These are phyloP conservation scores for Durio zibethinus DNA, from an alignment of 345 rosid species.

Conservation along the genomic window DNA sequence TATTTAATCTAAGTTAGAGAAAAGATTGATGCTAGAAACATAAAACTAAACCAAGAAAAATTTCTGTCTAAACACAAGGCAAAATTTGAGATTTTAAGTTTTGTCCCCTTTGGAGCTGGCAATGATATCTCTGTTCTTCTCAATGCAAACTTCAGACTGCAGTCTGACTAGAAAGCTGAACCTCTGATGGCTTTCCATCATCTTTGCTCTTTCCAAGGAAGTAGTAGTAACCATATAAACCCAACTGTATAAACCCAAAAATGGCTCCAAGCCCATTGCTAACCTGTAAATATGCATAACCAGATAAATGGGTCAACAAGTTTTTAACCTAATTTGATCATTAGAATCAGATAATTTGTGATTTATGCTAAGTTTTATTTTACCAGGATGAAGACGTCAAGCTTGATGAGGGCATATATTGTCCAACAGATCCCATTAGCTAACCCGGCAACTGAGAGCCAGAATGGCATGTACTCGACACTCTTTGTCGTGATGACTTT, in stretches of 20 bases:
- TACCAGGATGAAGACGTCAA: constrained; percentile 46
- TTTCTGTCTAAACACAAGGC: too few relatives aligned
- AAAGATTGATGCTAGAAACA: too few relatives aligned
- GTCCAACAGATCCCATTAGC: constrained; percentile 43
- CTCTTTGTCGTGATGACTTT: constrained; percentile 39
- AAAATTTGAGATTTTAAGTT: too few relatives aligned
- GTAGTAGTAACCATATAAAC: constrained; percentile 34
- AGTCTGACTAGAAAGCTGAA: constrained; percentile 32
- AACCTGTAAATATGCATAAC: constrained; percentile 26
- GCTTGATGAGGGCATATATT: constrained; percentile 28
- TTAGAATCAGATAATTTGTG: not conserved
- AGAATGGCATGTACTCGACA: constrained; percentile 56
- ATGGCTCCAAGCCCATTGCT: constrained; percentile 64
- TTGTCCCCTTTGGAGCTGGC: not conserved
- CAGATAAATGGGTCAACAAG: not conserved
- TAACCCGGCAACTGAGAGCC: constrained; percentile 35
- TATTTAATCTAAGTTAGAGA: too few relatives aligned
- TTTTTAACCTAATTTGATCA: not conserved
- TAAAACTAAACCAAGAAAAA: too few relatives aligned
- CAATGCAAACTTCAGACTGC: not conserved
- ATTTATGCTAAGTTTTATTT: not conserved
- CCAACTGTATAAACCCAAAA: constrained; percentile 32
- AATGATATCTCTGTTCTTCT: not conserved
- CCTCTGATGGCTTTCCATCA: constrained; percentile 31
- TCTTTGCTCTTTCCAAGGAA: not conserved